A percentile compares a stretch with the other conserved stretches of the same genome.
These are phyloP conservation scores for Ophiostoma novo-ulmi DNA, from an alignment of 2,329 filamentous ascomycete genomes.

Conservation along the genomic window DNA sequence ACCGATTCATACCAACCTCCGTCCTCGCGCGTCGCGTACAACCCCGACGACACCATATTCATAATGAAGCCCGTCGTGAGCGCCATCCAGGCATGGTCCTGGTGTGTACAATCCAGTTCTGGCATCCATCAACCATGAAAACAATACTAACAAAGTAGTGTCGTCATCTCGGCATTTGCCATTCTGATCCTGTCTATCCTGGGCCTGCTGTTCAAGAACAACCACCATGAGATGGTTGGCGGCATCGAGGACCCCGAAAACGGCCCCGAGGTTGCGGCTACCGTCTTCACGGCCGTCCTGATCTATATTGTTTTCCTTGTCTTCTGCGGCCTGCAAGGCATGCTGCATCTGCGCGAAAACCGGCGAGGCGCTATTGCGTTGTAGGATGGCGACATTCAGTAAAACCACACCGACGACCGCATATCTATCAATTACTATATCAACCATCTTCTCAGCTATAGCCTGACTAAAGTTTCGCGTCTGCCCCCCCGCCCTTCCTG, in stretches of 20 bases:
- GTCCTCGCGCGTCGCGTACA: conserved; percentile 7
- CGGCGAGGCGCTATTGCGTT: conserved; percentile 73
- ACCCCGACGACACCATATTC: conserved; percentile 30
- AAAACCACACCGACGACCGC: background rate
- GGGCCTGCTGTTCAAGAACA: conserved; percentile 67
- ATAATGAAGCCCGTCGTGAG: conserved; percentile 93
- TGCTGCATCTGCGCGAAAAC: conserved; percentile 77
- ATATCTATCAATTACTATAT: background rate
- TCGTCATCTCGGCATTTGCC: conserved; percentile 62
- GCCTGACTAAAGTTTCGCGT: background rate
- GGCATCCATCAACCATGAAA: background rate
- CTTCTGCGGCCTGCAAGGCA: conserved; percentile 86
- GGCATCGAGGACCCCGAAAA: conserved; percentile 66
- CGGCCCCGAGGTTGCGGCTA: conserved; percentile 71
- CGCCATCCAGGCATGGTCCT: conserved; percentile 90
- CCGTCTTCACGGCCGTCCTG: conserved; percentile 80
- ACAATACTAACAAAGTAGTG: conserved; percentile 49
- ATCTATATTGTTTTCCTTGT: conserved; percentile 84
- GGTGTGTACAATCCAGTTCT: conserved; percentile 51
- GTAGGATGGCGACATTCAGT: background rate
- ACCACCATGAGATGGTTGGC: conserved; percentile 80
- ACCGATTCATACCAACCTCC: conserved; percentile 14
- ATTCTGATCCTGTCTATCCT: conserved; percentile 60
- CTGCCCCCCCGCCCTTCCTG: background rate
- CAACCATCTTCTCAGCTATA: background rate